Evolutionary conservation across 2,329 filamentous ascomycete species (phyloP).

Genomic region (Neopestalotiopsis clavispora): DNA sequence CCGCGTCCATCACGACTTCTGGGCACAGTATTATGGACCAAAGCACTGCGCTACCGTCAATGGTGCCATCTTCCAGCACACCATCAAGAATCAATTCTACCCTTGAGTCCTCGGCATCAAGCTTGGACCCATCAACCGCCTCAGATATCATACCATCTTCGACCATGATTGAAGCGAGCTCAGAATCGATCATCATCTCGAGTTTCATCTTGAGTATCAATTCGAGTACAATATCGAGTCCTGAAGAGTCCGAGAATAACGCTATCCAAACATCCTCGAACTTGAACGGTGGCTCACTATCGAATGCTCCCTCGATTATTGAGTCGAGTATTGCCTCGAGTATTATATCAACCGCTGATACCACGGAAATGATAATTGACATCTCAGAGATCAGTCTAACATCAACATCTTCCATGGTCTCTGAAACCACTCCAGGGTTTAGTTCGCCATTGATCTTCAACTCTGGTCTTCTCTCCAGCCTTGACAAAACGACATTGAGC

Average conservation of each 20-base stretch:
- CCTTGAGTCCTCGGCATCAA: neutral
- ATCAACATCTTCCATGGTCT: neutral
- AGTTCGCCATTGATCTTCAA: neutral
- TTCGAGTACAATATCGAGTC: neutral
- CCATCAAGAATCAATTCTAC: neutral
- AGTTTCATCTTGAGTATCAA: neutral
- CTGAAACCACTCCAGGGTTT: neutral
- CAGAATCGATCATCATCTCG: neutral
- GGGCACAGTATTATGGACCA: neutral
- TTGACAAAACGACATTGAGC: neutral
- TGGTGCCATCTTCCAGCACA: neutral
- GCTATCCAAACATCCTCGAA: neutral
- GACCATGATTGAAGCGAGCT: neutral
- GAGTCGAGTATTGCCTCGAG: neutral
- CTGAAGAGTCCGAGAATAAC: neutral
- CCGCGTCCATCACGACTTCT: neutral
- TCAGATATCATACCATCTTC: neutral
- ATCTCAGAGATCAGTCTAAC: neutral
- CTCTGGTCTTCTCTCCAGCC: neutral
- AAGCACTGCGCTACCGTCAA: neutral
- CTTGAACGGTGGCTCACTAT: neutral
- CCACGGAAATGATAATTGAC: neutral
- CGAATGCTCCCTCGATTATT: neutral
- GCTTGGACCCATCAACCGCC: neutral
- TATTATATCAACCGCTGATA: neutral